Conservation (phyloP, 2,329 filamentous ascomycete species). For the Colletotrichum higginsianum region DNA sequence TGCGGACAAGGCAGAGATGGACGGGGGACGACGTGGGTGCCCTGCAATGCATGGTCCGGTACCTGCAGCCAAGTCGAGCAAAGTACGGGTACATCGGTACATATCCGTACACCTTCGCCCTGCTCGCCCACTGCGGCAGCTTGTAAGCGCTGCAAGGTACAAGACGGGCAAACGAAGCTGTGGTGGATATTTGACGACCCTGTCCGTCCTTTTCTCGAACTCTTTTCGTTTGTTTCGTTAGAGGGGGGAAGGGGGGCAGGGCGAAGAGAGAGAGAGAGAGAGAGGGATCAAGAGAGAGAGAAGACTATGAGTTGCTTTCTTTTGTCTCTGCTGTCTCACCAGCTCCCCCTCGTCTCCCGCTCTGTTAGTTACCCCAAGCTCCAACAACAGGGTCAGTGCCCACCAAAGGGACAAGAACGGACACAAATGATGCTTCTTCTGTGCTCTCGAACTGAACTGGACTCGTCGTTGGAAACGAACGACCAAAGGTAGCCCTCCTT, state of each 20-base stretch:
- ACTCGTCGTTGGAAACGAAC: background rate
- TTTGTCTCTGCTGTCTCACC: background rate
- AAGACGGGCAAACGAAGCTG: constrained; percentile 31
- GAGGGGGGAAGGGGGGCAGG: background rate
- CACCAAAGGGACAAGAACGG: background rate
- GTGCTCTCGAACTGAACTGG: background rate
- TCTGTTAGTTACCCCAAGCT: background rate
- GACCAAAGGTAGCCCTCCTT: background rate
- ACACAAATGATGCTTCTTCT: background rate
- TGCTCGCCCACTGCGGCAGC: constrained; percentile 8
- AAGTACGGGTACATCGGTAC: background rate
- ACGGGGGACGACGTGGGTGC: constrained; percentile 11
- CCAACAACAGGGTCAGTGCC: too few relatives aligned
- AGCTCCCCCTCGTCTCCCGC: background rate
- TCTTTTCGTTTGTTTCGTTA: background rate
- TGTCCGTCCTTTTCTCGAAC: background rate
- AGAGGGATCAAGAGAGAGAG: background rate
- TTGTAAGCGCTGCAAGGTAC: constrained; percentile 31
- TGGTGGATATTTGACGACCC: constrained; percentile 21
- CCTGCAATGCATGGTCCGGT: background rate
- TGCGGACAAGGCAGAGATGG: background rate
- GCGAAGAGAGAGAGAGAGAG: background rate
- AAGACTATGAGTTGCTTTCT: background rate
- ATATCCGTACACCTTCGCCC: too few relatives aligned
- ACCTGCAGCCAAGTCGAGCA: constrained; percentile 15